Evolutionary conservation across 2,329 filamentous ascomycete genomes (phyloP), one percentile per base, ranked within the genome.

Genomic region (Tolypocladium endophyticum): DNA sequence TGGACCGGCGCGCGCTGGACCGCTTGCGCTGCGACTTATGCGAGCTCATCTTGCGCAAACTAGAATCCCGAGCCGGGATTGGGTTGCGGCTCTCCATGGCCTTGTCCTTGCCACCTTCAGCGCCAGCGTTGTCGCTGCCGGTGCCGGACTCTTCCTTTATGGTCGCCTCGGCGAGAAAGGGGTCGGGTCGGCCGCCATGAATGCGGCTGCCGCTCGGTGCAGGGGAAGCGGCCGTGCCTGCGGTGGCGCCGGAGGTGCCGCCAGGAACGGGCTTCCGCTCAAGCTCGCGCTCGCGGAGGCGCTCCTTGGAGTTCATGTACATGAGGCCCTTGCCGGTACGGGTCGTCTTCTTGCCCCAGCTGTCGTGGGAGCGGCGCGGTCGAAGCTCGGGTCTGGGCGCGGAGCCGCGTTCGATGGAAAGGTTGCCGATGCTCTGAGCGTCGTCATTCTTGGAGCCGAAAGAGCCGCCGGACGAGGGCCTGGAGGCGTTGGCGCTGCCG

Each of bases 221-320:
- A 8, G 52, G 9, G 14, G 56, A 57, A 30, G 4, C 69, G 43
- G 74, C 66, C 55, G 75, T 74, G 61, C 75, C 65, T 64, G 74
- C 79, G 25, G 60, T 9, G 11, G 39, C 4, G 1, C 8, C 62
- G n/a, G 65, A 65, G 0, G 66, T 62, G 4, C 65, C 66, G 4
- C 67, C 66, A 0, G 66, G 67, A n/a, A 74, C 67, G 47, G 85
- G 79, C 66, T 83, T 87, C 65, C 81, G 81, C 63, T 88, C 85
- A 4, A 74, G 74, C 63, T 88, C 86, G 64, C 80, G 85, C 57
- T 85, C 83, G 54, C 82, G 79, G 54, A 90, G 73, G 36, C 80
- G 79, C 70, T 90, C 87, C 68, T 83, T 87, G 54, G 87, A 90
- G 73, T 81, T 86, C 86, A 88, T 89, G 67, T 89, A 89, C 81